Base-by-base conservation (phyloP, 2,329 filamentous ascomycete genomes). In the Chrysoporthe deuterocubensis region DNA sequence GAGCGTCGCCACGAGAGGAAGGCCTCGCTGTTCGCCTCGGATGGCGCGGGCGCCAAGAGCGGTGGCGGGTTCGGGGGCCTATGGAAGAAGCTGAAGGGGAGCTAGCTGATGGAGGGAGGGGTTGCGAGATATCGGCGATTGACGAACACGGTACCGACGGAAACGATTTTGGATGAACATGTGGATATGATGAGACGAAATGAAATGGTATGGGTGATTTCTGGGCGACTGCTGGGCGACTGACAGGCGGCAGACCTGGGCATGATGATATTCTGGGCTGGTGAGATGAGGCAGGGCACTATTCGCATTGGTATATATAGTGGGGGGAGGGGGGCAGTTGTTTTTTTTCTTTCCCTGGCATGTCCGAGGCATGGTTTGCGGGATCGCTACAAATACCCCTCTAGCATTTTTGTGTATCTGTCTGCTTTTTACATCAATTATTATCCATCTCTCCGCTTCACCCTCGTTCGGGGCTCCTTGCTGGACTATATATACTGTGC, bases 61-160 rank as follows among this genome's bases (percentile, higher is more conserved):
- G 46, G 65, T 13, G 60, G 68, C 58, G 66, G 65, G 13, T 66
- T 64, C 14, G 66, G 65, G n/a, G 87, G 85, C 71, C 88, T 86
- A 86, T 89, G 86, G 86, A 85, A 79, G 78, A 87, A 87, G 79
- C 75, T 87, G 64, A 83, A 82, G 3, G 74, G 75, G 26, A 70
- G 58, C 43, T 74, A 50, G 69, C 62, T 18, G 6, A 9, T 26
- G 58, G 61, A 67, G 21, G 43, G 26, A 6, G 50, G 11, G 26
- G 26, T 26, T 2, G 26, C 26, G 26, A 26, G 26, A 26, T 26
- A 26, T 26, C 2, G 26, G 26, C 26, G 26, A 26, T 26, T 26
- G 26, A 26, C 26, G 26, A 26, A 26, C 26, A 14, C 14, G 13
- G 44, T 18, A 16, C 44, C 7, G 44, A 13, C 14, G 44, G 44